Evolutionary conservation across 106 monocot genomes (phyloP), one percentile per base, ranked within the genome.

Genomic region (Dendrobium chrysotoxum): DNA sequence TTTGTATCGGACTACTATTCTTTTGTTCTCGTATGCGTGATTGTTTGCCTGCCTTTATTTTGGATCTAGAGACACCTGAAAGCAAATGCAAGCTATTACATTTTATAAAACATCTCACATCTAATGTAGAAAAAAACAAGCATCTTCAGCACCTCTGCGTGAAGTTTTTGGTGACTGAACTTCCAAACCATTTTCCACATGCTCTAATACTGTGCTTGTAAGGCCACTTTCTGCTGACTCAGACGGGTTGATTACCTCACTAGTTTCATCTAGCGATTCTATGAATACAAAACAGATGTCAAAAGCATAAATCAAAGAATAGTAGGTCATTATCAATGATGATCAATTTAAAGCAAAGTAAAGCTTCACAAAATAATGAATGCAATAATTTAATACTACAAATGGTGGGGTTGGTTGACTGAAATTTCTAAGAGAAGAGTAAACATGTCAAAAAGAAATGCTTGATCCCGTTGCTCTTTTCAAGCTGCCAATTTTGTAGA

Each of bases 241-340:
- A 5, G 38, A 65, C 41, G 90, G 79, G 40, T 93, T 76, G 40
- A 92, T 74, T 13, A 95, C 81, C 72, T 91, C 90, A 87, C 88
- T 85, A 55, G 81, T 58, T 83, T 26, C 91, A 85, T 89, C 89
- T 91, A 75, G 35, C 53, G 20, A 76, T 31, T 20, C 79, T 28
- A 58, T 72, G 28, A 79, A 55, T 13, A 67, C 12, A 18, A 38
- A 40, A 53, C 23, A 25, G 13, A 58, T 15, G 30, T 40, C 25
- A 46, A 53, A 11, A 68, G 55, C 45, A 79, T 10, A 80, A 13
- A 25, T 55, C 53, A 57, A 79, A 72, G 12, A 38, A 11, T 28
- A 53, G 1, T 47, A 16, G 15, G 26, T 30, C 7, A 67, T 28
- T 11, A 44, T 16, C 15, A 50, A n/a, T 20, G 38, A 42, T 15